Evolutionary conservation across 768 basidiomycete species (phyloP).

Genomic region (Naematelia aurantialba): DNA sequence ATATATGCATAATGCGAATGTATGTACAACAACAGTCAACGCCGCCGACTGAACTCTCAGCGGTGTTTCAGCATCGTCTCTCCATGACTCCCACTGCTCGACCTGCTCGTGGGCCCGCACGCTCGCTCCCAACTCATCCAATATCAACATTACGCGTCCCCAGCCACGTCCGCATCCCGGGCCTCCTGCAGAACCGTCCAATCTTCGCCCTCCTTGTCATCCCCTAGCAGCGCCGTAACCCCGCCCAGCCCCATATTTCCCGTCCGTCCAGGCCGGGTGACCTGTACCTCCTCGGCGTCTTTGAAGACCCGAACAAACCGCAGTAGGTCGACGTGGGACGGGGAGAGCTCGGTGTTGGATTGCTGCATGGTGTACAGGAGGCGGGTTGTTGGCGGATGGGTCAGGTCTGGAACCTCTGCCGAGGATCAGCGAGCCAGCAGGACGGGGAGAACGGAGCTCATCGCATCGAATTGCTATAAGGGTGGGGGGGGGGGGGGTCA

Average conservation of each 20-base stretch:
- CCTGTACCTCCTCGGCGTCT: constrained; percentile 22
- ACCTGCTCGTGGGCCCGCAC: no score
- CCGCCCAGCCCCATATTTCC: constrained; percentile 28
- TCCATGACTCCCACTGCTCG: neutral
- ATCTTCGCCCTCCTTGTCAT: constrained; percentile 24
- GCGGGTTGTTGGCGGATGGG: constrained; percentile 39
- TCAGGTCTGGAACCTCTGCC: constrained; percentile 49
- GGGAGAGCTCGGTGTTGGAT: constrained; percentile 28
- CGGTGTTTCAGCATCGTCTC: neutral
- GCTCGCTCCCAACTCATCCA: neutral
- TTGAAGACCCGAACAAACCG: constrained; percentile 30
- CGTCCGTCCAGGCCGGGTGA: constrained; percentile 16
- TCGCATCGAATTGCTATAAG: neutral
- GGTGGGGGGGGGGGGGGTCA: neutral
- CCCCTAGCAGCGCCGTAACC: neutral
- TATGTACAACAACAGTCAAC: constrained; percentile 2
- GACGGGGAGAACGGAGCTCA: neutral
- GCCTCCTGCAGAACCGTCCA: constrained; percentile 23
- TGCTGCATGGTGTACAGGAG: constrained; percentile 43
- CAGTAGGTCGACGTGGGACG: constrained; percentile 39
- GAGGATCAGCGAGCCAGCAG: constrained; percentile 1
- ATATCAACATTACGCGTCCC: constrained; percentile 1
- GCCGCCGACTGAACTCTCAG: no score
- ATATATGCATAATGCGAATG: neutral
- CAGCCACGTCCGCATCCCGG: neutral